Evolutionary conservation across 1,284 basidiomycete genomes (phyloP), one percentile per base, ranked within the genome.

Genomic region (Ganoderma meredithae): DNA sequence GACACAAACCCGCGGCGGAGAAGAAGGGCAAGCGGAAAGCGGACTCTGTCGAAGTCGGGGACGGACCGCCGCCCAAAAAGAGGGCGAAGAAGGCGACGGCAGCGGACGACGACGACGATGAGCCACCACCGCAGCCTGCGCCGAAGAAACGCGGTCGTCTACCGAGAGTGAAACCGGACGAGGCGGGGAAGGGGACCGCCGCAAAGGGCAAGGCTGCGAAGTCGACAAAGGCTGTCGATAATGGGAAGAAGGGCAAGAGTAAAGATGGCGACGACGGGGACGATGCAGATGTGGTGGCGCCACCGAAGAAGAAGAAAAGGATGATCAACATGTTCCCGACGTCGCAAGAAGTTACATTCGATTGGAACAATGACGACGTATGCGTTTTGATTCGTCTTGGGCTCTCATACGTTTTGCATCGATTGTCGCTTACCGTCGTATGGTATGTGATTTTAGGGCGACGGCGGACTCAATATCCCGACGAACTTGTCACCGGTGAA

Each of bases 401-500:
- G 65, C 41, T 40, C 12, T 19, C 6, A 36, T 56, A 8, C 47
- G 33, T 15, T 39, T 61, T 22, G 2, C 33, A n/a, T 49, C 47
- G 12, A 13, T 52, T 52, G 44, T 59, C 10, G 19, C 13, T 47
- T 13, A 27, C 27, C 27, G 6, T 19, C 10, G 47, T 47, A 27
- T 13, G 9, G 13, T 19, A 27, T 25, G 22, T 3, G 25, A 25
- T 60, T 60, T 59, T n/a, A 77, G 76, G 79, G 66, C 31, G 81
- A 79, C 67, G 82, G 79, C 6, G 81, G 80, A 1, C 74, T 91
- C 58, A 82, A 86, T 64, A 92, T 92, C 73, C 90, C 90, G 17
- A 89, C 85, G 0, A 79, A 80, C 43, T 79, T 92, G 33, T 90
- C 89, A 2, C 90, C 90, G 15, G 82, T 92, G 65, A 90, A 88